Evolutionary conservation across 179 eudicot genomes (phyloP).

Genomic region (Pouteria campechiana): DNA sequence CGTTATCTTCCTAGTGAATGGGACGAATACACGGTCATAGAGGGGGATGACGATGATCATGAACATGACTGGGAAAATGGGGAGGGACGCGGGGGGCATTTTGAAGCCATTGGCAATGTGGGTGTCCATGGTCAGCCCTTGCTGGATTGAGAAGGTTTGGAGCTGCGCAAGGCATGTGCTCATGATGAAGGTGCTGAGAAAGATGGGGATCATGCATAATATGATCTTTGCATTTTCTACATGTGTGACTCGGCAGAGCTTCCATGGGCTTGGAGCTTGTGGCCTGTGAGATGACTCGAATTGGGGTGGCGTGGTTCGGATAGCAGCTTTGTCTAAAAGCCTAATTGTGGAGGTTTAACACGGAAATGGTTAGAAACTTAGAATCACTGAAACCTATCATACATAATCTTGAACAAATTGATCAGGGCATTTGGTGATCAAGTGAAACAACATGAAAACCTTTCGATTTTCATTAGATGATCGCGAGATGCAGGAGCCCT

Average conservation of each 20-base stretch:
- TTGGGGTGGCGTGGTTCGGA: slow-evolving; percentile 7
- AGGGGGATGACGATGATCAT: slow-evolving; percentile 34
- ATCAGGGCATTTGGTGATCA: too few species aligned
- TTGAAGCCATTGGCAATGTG: slow-evolving; percentile 15
- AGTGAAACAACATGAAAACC: too few species aligned
- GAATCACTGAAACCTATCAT: too few species aligned
- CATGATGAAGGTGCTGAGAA: slow-evolving; percentile 22
- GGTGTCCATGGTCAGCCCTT: slow-evolving; percentile 32
- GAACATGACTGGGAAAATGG: slow-evolving; percentile 42
- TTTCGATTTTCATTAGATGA: too few species aligned
- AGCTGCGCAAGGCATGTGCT: slow-evolving; percentile 35
- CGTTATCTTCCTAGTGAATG: slow-evolving; percentile 28
- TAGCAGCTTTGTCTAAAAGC: slow-evolving; percentile 34
- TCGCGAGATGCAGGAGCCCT: too few species aligned
- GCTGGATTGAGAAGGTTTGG: slow-evolving; percentile 30
- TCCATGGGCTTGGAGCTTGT: slow-evolving; percentile 15
- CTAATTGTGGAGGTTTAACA: too few species aligned
- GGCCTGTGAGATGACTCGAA: neutral
- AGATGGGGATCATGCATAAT: slow-evolving; percentile 23
- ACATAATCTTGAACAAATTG: too few species aligned
- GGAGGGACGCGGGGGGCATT: slow-evolving; percentile 35
- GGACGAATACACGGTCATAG: slow-evolving; percentile 34
- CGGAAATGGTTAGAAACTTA: too few species aligned
- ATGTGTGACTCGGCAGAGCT: slow-evolving; percentile 30
- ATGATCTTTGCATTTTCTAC: slow-evolving; percentile 33